A percentile compares a stretch with the other conserved stretches of the same genome.
Evolutionary conservation across 257 asterid genomes (phyloP).

Genomic region (Nicotiana obtusifolia): DNA sequence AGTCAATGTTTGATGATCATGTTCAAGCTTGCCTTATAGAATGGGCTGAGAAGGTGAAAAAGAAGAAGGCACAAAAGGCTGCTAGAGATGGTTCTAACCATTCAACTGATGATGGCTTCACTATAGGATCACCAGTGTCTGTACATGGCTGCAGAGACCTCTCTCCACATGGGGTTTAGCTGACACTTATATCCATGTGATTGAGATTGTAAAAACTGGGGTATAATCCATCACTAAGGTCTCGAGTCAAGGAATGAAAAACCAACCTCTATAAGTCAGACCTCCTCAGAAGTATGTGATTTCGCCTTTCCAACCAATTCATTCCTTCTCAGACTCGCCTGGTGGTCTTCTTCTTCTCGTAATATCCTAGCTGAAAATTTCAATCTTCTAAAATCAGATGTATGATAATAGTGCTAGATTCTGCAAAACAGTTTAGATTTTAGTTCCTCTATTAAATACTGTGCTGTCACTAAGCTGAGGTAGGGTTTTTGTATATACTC

Average conservation of each 20-base stretch:
- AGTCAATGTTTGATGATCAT: constrained; percentile 77
- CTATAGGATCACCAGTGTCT: constrained; percentile 36
- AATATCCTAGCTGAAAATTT: not conserved
- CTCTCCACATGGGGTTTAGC: constrained; percentile 4
- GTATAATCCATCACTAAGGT: not conserved
- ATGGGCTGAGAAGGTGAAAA: constrained; percentile 79
- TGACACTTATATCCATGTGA: not conserved
- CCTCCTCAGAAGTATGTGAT: too few species aligned
- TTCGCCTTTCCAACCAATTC: too few species aligned
- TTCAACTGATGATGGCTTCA: constrained; percentile 24
- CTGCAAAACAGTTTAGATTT: not conserved
- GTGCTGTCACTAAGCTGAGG: not conserved
- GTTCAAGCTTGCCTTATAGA: constrained; percentile 85
- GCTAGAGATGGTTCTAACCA: constrained; percentile 33
- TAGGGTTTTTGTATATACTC: not conserved
- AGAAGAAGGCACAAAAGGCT: constrained; percentile 39
- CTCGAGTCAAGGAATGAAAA: too few species aligned
- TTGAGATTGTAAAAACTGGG: not conserved
- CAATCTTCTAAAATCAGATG: not conserved
- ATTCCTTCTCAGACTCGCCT: too few species aligned
- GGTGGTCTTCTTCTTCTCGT: too few species aligned
- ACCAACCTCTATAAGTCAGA: too few species aligned
- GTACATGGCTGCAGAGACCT: constrained; percentile 30
- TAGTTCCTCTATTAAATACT: not conserved
- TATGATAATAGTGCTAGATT: not conserved